These are phyloP conservation scores for Trypanosoma melophagium DNA, from an alignment of 208 protist species.

Conservation along the genomic window DNA sequence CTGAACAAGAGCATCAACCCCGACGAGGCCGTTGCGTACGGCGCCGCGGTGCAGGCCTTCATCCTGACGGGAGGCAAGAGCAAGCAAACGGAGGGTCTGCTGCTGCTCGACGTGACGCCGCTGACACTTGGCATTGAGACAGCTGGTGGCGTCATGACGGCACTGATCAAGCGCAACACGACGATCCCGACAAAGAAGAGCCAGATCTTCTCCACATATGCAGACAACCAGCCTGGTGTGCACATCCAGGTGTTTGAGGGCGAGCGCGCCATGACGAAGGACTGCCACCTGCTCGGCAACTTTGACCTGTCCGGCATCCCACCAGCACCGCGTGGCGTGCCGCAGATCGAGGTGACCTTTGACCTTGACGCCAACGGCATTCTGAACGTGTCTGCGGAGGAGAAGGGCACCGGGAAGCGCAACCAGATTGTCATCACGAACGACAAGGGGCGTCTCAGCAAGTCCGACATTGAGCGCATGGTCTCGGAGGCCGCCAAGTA, in stretches of 20 bases:
- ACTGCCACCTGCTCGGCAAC: constrained; percentile 94
- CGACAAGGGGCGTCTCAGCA: constrained; percentile 86
- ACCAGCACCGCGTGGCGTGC: constrained; percentile 87
- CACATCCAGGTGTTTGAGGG: constrained; percentile 94
- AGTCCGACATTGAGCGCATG: constrained; percentile 91
- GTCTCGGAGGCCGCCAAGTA: constrained; percentile 75
- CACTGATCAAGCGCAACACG: constrained; percentile 87
- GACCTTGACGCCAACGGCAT: constrained; percentile 99
- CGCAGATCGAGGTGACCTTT: constrained; percentile 98
- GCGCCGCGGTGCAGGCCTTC: constrained; percentile 96
- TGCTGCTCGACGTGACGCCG: constrained; percentile 89
- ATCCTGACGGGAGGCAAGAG: constrained; percentile 87
- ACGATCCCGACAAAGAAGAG: constrained; percentile 87
- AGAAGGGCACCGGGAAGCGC: constrained; percentile 93
- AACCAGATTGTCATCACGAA: constrained; percentile 90
- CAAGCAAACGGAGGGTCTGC: constrained; percentile 77
- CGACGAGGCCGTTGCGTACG: constrained; percentile 93
- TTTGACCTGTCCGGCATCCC: constrained; percentile 91
- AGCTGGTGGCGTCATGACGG: constrained; percentile 94
- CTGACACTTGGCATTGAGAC: constrained; percentile 94
- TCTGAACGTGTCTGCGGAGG: constrained; percentile 93
- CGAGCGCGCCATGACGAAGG: constrained; percentile 86
- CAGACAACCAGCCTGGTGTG: constrained; percentile 91
- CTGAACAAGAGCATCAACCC: constrained; percentile 94
- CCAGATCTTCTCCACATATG: constrained; percentile 87